Base-by-base conservation (phyloP, 768 basidiomycete genomes). In the Calocybe indica region DNA sequence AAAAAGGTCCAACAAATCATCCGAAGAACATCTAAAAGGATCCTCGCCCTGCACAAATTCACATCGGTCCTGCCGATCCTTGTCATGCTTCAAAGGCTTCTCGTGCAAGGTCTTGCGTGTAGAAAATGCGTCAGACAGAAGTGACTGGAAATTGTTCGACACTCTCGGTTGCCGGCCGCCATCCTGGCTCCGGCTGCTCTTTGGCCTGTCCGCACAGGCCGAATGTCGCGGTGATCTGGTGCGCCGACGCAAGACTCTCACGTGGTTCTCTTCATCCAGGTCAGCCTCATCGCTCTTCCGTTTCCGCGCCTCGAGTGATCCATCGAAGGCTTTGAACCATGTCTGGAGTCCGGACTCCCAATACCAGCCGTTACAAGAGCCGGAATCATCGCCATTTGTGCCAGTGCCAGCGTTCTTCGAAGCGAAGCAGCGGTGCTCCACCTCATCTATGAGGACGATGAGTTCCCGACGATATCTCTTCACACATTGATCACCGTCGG, bases 1-100 rank as follows among this genome's bases (percentile, higher is more conserved):
- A 57, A 79, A 78, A 47, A 79, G 59, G 60, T 80, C 65, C 52
- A 80, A 58, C 5, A 68, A 68, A 52, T 80, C 78, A 43, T 79
- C 77, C 8, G 78, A 80, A 37, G 55, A 46, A 11, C 56, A 46
- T 42, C 62, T 40, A 8, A 51, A 29, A 30, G 29, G 32, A 7
- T 45, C 43, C 36, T 30, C n/a, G n/a, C n/a, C n/a, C n/a, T n/a
- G n/a, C n/a, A n/a, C n/a, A n/a, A n/a, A n/a, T n/a, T n/a, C n/a
- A n/a, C n/a, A n/a, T n/a, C n/a, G 43, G 31, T 13, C 36, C 40
- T 39, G n/a, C 9, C 39, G 32, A 45, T 29, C 33, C 3, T 34
- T 38, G 22, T n/a, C 9, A 3, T 6, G 40, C 32, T 41, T 37
- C 35, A 37, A 7, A 11, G 31, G 31, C 35, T 29, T 34, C 10